Percentiles rank a stretch among this genome's conserved stretches.
Evolutionary conservation across 2,329 filamentous ascomycete genomes (phyloP).

Genomic region (Nemania abortiva): DNA sequence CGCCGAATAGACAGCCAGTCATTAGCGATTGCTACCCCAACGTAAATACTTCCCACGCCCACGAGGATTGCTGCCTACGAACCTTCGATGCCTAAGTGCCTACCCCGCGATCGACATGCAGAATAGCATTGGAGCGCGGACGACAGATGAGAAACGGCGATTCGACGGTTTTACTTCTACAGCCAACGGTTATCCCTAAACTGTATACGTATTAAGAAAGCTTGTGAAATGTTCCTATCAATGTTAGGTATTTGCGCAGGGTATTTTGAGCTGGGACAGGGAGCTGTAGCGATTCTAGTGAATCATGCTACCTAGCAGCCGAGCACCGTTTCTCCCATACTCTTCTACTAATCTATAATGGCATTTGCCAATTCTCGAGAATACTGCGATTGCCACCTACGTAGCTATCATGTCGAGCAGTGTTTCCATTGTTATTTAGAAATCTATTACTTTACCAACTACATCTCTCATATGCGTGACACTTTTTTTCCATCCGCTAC

Average conservation of each 20-base stretch:
- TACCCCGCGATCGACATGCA: constrained; percentile 10
- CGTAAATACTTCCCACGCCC: neutral
- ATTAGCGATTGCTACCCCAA: neutral
- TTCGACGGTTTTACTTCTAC: constrained; percentile 2
- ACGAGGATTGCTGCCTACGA: constrained; percentile 32
- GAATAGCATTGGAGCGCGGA: constrained; percentile 21
- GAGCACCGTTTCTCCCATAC: neutral
- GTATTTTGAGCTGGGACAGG: neutral
- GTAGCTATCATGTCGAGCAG: neutral
- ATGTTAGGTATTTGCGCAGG: neutral
- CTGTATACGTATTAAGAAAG: neutral
- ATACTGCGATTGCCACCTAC: neutral
- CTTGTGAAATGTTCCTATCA: neutral
- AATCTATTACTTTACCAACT: neutral
- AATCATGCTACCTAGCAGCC: neutral
- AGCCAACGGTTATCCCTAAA: neutral
- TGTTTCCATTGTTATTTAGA: neutral
- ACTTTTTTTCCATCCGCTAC: neutral
- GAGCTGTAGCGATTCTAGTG: neutral
- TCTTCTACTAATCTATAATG: neutral
- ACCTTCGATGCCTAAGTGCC: constrained; percentile 13
- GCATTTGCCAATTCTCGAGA: neutral
- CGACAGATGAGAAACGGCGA: constrained; percentile 26
- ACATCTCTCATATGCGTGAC: neutral
- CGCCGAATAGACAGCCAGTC: neutral